phyloP scores from a whole-genome alignment of 2,329 filamentous ascomycete genomes.

The Penicillium vulpinum region DNA sequence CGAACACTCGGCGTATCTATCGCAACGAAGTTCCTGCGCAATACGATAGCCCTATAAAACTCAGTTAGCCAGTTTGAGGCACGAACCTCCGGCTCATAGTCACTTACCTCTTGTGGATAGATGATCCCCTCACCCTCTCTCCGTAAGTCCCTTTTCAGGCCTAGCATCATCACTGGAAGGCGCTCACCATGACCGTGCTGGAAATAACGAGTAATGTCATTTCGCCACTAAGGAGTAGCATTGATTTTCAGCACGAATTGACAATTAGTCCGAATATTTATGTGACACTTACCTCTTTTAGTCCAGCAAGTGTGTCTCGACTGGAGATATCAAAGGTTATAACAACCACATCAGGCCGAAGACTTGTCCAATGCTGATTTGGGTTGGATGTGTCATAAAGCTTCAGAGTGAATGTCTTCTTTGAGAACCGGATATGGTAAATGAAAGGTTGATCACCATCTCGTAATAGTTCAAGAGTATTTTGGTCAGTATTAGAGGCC shows the following conservation, averaged over 20 bases:
- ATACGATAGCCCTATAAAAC: slow-evolving; percentile 53
- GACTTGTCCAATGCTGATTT: slow-evolving; percentile 56
- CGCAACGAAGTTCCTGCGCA: slow-evolving; percentile 61
- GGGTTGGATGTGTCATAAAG: slow-evolving; percentile 60
- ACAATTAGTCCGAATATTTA: not conserved
- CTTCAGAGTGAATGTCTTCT: slow-evolving; percentile 55
- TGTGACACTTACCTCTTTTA: slow-evolving; percentile 40
- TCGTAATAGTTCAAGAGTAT: slow-evolving; percentile 48
- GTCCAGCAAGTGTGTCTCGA: slow-evolving; percentile 51
- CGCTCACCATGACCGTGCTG: slow-evolving; percentile 46
- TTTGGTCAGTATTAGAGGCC: slow-evolving; percentile 28
- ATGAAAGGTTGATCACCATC: slow-evolving; percentile 60
- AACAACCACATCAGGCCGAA: slow-evolving; percentile 56
- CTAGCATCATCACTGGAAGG: slow-evolving; percentile 60
- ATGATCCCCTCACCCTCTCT: slow-evolving; percentile 46
- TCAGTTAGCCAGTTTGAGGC: slow-evolving; percentile 6
- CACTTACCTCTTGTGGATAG: slow-evolving; percentile 44
- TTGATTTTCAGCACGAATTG: not conserved
- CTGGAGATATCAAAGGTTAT: slow-evolving; percentile 60
- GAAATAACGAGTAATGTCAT: slow-evolving; percentile 51
- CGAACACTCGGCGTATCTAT: slow-evolving; percentile 64
- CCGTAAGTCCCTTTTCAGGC: slow-evolving; percentile 59
- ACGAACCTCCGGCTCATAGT: slow-evolving; percentile 32
- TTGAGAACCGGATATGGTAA: slow-evolving; percentile 60
- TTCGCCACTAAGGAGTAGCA: slow-evolving; percentile 39